Conservation (phyloP, 495 filamentous ascomycete genomes). For the Clavariopsis aquatica region DNA sequence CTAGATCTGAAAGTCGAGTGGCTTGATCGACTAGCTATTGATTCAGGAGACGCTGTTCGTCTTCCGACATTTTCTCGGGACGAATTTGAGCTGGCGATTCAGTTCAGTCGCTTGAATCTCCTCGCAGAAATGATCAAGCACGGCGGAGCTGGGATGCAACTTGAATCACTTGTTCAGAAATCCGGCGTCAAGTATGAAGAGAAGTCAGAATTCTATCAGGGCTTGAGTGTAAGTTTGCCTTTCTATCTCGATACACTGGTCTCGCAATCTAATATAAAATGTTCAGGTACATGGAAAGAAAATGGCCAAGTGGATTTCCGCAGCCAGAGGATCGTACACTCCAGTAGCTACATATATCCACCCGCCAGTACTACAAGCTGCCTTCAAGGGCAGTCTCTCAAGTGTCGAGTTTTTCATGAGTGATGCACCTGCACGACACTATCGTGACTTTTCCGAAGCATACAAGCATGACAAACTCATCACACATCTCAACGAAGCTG, state of each 20-base stretch:
- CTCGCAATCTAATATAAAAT: neutral
- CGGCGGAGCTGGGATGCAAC: constrained; percentile 64
- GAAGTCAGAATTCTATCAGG: constrained; percentile 69
- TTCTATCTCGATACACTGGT: neutral
- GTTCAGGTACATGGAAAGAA: constrained; percentile 64
- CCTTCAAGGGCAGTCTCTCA: constrained; percentile 57
- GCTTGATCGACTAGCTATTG: constrained; percentile 11
- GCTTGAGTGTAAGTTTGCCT: constrained; percentile 52
- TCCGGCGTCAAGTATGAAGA: constrained; percentile 59
- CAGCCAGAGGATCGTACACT: constrained; percentile 48
- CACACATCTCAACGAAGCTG: constrained; percentile 54
- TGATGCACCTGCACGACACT: constrained; percentile 61
- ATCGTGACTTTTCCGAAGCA: constrained; percentile 61
- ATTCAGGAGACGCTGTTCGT: constrained; percentile 32
- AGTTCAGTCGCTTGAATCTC: constrained; percentile 48
- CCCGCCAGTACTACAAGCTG: constrained; percentile 63
- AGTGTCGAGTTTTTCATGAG: constrained; percentile 70
- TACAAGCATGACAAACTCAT: constrained; percentile 59
- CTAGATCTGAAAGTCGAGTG: constrained; percentile 47
- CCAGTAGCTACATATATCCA: constrained; percentile 6
- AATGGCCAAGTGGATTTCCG: constrained; percentile 62
- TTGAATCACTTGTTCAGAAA: constrained; percentile 61
- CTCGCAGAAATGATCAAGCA: constrained; percentile 54
- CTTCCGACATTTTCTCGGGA: constrained; percentile 33
- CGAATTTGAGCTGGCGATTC: constrained; percentile 49